Conservation (phyloP, 495 filamentous ascomycete genomes). For the Penicillium psychrofluorescens region DNA sequence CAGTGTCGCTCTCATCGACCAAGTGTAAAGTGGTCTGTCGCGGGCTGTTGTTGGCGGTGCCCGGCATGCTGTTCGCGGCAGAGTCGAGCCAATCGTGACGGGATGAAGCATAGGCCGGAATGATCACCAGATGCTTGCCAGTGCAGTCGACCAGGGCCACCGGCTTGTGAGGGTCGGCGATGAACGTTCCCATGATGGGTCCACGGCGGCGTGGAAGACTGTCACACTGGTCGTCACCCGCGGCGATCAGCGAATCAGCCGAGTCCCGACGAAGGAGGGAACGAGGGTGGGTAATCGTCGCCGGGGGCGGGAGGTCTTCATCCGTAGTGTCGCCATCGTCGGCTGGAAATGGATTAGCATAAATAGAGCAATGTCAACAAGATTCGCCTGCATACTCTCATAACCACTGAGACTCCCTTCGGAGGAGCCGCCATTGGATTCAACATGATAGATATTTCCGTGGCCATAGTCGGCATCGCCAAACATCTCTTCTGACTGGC, state of each 20-base stretch:
- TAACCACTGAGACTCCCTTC: conserved; percentile 64
- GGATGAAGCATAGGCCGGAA: conserved; percentile 43
- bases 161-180: conserved; percentile 56
- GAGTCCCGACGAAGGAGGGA: conserved; percentile 51
- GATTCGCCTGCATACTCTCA: conserved; percentile 51
- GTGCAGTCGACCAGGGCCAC: conserved; percentile 64
- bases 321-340: conserved; percentile 80
- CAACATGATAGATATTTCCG: conserved; percentile 43
- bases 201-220: conserved; percentile 45
- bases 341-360: conserved; percentile 57
- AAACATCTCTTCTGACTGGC: conserved; percentile 38
- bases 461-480: conserved; percentile 38
- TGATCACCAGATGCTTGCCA: conserved; percentile 66
- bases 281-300: conserved; percentile 46
- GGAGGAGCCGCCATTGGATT: conserved; percentile 46
- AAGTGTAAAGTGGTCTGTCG: conserved; percentile 40
- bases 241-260: conserved; percentile 35
- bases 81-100: conserved; percentile 44
- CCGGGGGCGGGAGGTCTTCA: conserved; percentile 60
- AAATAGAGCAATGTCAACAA: conserved; percentile 1
- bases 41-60: conserved; percentile 48
- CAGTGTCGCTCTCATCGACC: conserved; percentile 45
- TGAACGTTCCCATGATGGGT: conserved; percentile 48
- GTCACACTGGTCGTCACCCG: conserved; percentile 46
- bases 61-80: conserved; percentile 40